Evolutionary conservation across 23 red algal species (phyloP).

Genomic region (Cyanidiococcus yangmingshanensis): DNA sequence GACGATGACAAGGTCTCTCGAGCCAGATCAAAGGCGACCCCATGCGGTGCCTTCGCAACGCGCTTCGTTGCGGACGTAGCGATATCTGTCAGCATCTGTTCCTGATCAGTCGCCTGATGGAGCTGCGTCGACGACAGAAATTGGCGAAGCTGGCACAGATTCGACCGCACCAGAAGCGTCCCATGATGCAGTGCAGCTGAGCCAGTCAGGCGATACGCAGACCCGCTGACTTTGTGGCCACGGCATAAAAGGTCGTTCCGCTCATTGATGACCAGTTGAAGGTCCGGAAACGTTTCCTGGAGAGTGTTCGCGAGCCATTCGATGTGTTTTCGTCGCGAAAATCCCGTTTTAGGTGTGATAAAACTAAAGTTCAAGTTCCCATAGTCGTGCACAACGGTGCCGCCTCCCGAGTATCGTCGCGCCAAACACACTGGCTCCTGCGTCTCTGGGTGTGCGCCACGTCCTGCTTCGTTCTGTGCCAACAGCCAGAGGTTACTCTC

Average conservation of each 20-base stretch:
- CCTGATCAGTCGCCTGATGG: constrained; percentile 12
- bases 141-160: constrained; percentile 37
- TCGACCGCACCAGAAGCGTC: constrained; percentile 61
- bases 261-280: constrained; percentile 19
- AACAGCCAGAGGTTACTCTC: constrained; percentile 42
- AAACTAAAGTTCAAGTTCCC: constrained; percentile 82
- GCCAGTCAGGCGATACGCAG: constrained; percentile 75
- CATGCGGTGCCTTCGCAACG: neutral
- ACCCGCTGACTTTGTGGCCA: constrained; percentile 63
- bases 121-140: constrained; percentile 23
- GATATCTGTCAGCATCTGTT: constrained; percentile 2
- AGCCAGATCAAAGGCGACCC: neutral
- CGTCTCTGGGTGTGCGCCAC: neutral
- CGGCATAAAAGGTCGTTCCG: constrained; percentile 49
- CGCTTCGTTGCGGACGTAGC: too few relatives aligned
- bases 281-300: neutral
- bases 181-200: constrained; percentile 70
- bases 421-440: constrained; percentile 23
- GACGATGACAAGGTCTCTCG: neutral
- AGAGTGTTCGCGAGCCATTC: constrained; percentile 38
- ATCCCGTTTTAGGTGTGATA: constrained; percentile 32
- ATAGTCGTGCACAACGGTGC: constrained; percentile 85
- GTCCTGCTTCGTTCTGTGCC: neutral
- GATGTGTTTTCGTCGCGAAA: constrained; percentile 27
- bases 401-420: constrained; percentile 75